These are phyloP conservation scores for Umbelopsis vinacea DNA, from an alignment of 192 early-diverging fungal genomes.

Conservation along the genomic window DNA sequence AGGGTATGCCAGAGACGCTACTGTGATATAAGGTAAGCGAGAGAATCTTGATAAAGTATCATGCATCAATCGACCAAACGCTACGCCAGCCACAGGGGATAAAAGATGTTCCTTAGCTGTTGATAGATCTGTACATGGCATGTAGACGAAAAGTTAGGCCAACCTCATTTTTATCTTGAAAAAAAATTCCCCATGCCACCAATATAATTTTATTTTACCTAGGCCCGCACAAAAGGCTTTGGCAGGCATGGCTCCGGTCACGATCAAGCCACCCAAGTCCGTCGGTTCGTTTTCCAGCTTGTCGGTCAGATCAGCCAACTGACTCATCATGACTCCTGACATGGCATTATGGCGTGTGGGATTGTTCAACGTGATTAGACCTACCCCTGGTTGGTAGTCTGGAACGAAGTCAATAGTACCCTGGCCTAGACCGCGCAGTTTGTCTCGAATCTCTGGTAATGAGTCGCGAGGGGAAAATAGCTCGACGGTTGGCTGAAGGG, in stretches of 20 bases:
- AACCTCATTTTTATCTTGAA: too few species aligned
- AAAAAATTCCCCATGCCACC: too few species aligned
- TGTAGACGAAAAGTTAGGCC: too few species aligned
- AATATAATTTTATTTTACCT: too few species aligned
- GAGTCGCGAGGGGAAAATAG: neutral
- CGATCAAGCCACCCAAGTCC: constrained; percentile 45
- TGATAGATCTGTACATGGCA: constrained; percentile 58
- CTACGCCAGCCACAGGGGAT: constrained; percentile 38
- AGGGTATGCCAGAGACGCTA: constrained; percentile 63
- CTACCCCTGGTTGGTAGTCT: constrained; percentile 46
- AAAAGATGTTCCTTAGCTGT: constrained; percentile 54
- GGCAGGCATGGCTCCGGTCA: constrained; percentile 38
- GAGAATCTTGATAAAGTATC: constrained; percentile 55
- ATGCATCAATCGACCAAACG: constrained; percentile 66
- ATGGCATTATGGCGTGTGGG: constrained; percentile 56
- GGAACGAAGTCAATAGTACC: constrained; percentile 47
- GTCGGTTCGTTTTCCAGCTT: constrained; percentile 42
- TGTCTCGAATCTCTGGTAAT: constrained; percentile 10
- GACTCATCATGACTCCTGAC: constrained; percentile 67
- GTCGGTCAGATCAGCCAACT: constrained; percentile 56
- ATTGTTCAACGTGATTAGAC: constrained; percentile 48
- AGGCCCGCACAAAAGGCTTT: constrained; percentile 56
- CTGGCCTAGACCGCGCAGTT: constrained; percentile 41
- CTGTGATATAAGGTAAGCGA: constrained; percentile 58
- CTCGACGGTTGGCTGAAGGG: neutral